Conservation (phyloP, 192 early-diverging fungal species). For the Entophlyctis helioformis region DNA sequence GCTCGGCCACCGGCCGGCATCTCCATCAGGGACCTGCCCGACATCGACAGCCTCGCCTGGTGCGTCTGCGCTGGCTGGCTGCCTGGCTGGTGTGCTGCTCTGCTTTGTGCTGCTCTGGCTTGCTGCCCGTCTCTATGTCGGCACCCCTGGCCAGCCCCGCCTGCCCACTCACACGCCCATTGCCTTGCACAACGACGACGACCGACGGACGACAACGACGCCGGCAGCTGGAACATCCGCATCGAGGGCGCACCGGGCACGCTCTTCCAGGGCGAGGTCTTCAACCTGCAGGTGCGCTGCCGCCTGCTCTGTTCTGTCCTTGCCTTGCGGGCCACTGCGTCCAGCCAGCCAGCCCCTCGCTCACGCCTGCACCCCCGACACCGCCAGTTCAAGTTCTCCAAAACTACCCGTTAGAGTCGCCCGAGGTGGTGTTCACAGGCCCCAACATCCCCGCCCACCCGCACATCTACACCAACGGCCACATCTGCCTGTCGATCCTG, state of each 20-base stretch:
- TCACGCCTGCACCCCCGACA: too few species aligned
- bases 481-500: constrained; percentile 92
- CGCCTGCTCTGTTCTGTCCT: background rate
- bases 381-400: constrained; percentile 31
- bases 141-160: too few species aligned
- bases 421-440: constrained; percentile 15
- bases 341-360: too few species aligned
- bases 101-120: too few species aligned
- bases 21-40: constrained; percentile 4
- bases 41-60: too few species aligned
- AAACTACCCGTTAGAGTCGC: constrained; percentile 37
- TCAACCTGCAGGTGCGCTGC: constrained; percentile 18
- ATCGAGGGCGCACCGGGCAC: constrained; percentile 25
- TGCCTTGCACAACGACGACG: too few species aligned
- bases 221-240: constrained; percentile 27
- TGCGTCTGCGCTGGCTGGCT: too few species aligned
- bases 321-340: too few species aligned
- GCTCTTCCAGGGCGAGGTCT: constrained; percentile 26
- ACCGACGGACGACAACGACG: too few species aligned
- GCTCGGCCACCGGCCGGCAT: constrained; percentile 29
- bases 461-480: constrained; percentile 63
- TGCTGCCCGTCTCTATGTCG: too few species aligned
- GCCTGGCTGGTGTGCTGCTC: too few species aligned
- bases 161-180: too few species aligned
- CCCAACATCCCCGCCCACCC: background rate